A percentile compares a stretch with the other conserved stretches of the same genome.
Conservation (phyloP, 371 early-diverging fungal genomes). For the Blakeslea trispora region DNA sequence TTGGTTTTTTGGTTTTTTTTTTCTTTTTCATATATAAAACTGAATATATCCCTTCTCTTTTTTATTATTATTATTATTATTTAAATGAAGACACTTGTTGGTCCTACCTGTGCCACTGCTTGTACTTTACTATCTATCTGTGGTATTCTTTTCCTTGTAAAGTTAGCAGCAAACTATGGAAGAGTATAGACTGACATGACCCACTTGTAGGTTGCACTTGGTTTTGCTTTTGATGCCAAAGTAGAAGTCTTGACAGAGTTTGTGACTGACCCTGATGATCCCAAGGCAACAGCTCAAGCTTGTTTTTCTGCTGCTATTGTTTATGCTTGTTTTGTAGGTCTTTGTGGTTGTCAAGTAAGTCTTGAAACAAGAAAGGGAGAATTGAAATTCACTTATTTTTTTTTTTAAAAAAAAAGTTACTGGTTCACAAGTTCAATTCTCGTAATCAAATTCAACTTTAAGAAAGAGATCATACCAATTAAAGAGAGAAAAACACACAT, state of each 20-base stretch:
- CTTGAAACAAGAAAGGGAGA: neutral
- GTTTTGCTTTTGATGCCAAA: slow-evolving; percentile 63
- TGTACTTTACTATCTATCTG: slow-evolving; percentile 32
- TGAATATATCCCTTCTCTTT: slow-evolving; percentile 3
- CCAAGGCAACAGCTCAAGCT: slow-evolving; percentile 61
- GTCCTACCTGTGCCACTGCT: slow-evolving; percentile 27
- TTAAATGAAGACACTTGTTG: slow-evolving; percentile 34
- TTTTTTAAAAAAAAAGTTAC: slow-evolving; percentile 30
- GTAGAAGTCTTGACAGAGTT: slow-evolving; percentile 67
- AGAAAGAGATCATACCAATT: neutral
- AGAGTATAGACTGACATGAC: no score
- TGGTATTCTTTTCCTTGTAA: slow-evolving; percentile 36
- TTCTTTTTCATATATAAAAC: no score
- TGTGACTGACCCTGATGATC: slow-evolving; percentile 64
- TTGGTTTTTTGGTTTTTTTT: no score
- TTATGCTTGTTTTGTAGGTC: slow-evolving; percentile 67
- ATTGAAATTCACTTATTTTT: neutral
- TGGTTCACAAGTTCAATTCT: slow-evolving; percentile 54
- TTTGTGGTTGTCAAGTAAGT: slow-evolving; percentile 69
- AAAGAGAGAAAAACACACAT: no score
- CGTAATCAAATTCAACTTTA: slow-evolving; percentile 55
- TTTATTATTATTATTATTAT: neutral
- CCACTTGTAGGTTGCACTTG: slow-evolving; percentile 53
- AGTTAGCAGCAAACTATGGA: slow-evolving; percentile 6
- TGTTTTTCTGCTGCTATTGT: slow-evolving; percentile 71